Evolutionary conservation across 805 yeast genomes (phyloP).

Genomic region (Candida insectalens): DNA sequence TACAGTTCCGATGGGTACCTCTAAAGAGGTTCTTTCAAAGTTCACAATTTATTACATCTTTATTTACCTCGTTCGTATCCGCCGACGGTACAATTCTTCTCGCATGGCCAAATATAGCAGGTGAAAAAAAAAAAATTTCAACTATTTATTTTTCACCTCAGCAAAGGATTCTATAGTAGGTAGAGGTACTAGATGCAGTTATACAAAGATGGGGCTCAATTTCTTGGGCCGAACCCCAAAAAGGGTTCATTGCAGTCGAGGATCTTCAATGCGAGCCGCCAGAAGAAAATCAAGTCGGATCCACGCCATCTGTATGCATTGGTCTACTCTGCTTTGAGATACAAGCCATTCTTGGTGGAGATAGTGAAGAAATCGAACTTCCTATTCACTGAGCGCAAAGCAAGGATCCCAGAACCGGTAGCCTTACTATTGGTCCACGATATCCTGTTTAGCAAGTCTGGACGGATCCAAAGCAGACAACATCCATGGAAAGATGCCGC

Average conservation of each 20-base stretch:
- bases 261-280: conserved; percentile 40
- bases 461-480: conserved; percentile 83
- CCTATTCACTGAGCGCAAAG: conserved; percentile 38
- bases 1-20: no score
- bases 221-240: conserved; percentile 27
- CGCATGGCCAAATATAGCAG: no score
- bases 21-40: no score
- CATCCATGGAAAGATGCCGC: conserved; percentile 78
- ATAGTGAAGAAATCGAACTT: conserved; percentile 62
- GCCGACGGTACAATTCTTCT: no score
- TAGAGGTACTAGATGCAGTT: conserved; percentile 21
- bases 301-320: conserved; percentile 86
- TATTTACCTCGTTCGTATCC: no score
- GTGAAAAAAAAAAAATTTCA: conserved; percentile 1
- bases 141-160: neutral
- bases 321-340: conserved; percentile 67
- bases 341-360: conserved; percentile 50
- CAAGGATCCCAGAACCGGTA: conserved; percentile 40
- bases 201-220: conserved; percentile 33
- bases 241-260: conserved; percentile 48
- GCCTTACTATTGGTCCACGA: conserved; percentile 73
- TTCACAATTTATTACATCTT: no score
- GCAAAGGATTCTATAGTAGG: neutral
- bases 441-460: conserved; percentile 60
- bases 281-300: conserved; percentile 39